A percentile compares a stretch with the other conserved stretches of the same genome.
These are phyloP conservation scores for Canna indica DNA, from an alignment of 176 grass and related monocot species.

Conservation along the genomic window DNA sequence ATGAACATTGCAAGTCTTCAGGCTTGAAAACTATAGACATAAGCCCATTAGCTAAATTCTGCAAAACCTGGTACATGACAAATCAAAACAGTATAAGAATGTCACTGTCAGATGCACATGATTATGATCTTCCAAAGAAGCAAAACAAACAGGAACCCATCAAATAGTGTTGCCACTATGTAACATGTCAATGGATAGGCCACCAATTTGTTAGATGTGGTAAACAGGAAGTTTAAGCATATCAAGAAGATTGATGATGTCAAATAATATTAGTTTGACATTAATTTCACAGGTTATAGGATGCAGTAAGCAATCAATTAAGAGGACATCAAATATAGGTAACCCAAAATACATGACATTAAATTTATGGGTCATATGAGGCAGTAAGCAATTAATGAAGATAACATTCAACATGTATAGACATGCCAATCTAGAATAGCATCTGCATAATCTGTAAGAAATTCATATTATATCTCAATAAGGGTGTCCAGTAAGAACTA, in stretches of 20 bases:
- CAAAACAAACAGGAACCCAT: not conserved
- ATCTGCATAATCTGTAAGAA: not conserved
- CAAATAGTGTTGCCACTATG: not conserved
- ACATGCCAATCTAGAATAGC: not conserved
- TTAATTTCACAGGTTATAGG: not conserved
- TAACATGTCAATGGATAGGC: not conserved
- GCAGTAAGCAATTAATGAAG: no score
- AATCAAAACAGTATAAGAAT: slow-evolving; percentile 16
- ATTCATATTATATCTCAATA: not conserved
- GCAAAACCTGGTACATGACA: slow-evolving; percentile 48
- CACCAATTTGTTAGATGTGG: not conserved
- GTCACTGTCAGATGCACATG: not conserved
- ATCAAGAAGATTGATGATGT: not conserved
- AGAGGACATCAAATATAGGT: not conserved
- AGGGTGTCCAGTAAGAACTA: not conserved
- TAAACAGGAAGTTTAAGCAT: not conserved
- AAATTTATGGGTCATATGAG: no score
- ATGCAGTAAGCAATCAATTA: not conserved
- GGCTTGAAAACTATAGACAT: slow-evolving; percentile 58
- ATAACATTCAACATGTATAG: no score
- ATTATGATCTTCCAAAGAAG: not conserved
- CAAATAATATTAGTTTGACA: not conserved
- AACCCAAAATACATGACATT: no score
- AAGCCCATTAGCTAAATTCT: slow-evolving; percentile 58
- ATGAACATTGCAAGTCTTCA: slow-evolving; percentile 73